Conservation (phyloP, 441 rosid genomes). For the Syzygium syzygioides region DNA sequence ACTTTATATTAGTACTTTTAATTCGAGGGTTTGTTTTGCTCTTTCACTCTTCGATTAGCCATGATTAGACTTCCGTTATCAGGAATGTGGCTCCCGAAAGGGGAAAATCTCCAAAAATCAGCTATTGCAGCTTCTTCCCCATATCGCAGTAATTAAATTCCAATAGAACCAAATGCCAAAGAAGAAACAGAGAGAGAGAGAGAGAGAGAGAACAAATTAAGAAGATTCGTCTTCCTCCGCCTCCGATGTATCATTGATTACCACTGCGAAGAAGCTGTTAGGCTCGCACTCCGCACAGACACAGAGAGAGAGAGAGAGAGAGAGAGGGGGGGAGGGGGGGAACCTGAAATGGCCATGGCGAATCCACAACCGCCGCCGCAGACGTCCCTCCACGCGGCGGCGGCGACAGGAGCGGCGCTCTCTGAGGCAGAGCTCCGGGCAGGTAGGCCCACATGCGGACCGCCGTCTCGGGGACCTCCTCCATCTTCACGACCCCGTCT, state of each 20-base stretch:
- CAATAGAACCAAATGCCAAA: too few species aligned
- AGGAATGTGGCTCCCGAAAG: too few species aligned
- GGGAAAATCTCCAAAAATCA: too few species aligned
- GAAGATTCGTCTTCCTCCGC: not conserved
- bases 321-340: not conserved
- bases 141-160: too few species aligned
- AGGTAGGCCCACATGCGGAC: too few species aligned
- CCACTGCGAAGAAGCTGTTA: not conserved
- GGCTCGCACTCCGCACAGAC: not conserved
- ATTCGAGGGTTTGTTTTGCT: not conserved
- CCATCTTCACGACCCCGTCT: conserved; percentile 23
- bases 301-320: not conserved
- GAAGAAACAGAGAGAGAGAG: not conserved
- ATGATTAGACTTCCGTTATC: not conserved
- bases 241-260: not conserved
- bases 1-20: not conserved
- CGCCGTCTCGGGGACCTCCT: not conserved
- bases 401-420: conserved; percentile 54
- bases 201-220: not conserved
- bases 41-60: not conserved
- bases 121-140: too few species aligned
- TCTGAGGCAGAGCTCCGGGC: conserved; percentile 12
- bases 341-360: conserved; percentile 91
- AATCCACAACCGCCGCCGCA: conserved; percentile 96
- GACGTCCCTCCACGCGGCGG: conserved; percentile 57